Conservation (phyloP, 805 yeast species). For the Cephaloascus albidus region DNA sequence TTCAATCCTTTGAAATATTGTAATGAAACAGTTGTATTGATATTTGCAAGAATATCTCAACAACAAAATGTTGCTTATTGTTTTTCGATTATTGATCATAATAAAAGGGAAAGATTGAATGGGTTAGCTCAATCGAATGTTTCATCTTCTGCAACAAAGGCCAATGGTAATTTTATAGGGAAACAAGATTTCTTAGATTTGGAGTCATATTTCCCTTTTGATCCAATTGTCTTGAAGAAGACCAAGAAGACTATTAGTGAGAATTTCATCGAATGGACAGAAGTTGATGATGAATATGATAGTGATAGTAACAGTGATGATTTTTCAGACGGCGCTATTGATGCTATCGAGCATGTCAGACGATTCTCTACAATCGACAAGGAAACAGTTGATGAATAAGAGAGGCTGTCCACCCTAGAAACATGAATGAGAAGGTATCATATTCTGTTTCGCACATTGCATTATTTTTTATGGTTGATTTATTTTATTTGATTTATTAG, state of each 20-base stretch:
- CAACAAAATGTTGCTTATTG: constrained; percentile 87
- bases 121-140: constrained; percentile 22
- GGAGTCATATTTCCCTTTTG: constrained; percentile 95
- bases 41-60: constrained; percentile 90
- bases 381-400: too few relatives aligned
- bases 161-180: neutral
- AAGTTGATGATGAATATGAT: constrained; percentile 50
- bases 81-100: constrained; percentile 85
- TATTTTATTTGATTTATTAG: neutral
- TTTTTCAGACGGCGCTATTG: neutral
- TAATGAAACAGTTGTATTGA: constrained; percentile 85
- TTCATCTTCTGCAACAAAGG: constrained; percentile 5
- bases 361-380: neutral
- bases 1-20: constrained; percentile 92
- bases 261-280: constrained; percentile 72
- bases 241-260: constrained; percentile 46
- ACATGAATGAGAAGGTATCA: too few relatives aligned
- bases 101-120: constrained; percentile 60
- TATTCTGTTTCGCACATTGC: neutral
- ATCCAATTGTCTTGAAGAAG: constrained; percentile 69
- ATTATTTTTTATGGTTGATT: too few relatives aligned
- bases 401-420: too few relatives aligned
- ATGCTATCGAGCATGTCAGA: neutral
- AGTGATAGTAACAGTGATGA: constrained; percentile 1
- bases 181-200: constrained; percentile 81